phyloP scores from a whole-genome alignment of 2,329 filamentous ascomycete species.

The Fusarium sp. region DNA sequence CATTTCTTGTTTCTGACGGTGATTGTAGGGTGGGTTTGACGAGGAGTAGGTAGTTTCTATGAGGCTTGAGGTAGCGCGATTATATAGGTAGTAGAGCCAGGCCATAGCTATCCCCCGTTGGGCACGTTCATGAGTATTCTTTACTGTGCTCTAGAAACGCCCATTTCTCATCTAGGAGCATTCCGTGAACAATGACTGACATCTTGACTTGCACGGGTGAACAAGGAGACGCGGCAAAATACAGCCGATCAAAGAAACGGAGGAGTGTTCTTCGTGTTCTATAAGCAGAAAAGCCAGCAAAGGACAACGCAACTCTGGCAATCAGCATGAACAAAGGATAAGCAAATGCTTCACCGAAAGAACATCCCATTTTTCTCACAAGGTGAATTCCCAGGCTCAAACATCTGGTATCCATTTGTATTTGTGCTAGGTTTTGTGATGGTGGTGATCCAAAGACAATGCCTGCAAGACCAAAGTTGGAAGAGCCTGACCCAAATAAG shows the following conservation, averaged over 20 bases:
- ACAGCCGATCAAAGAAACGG: not conserved
- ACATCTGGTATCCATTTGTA: accelerated
- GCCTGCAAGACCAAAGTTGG: too few relatives aligned
- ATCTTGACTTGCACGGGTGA: not conserved
- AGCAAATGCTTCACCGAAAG: not conserved
- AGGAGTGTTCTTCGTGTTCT: not conserved
- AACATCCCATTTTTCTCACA: not conserved
- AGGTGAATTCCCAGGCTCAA: not conserved
- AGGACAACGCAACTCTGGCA: not conserved
- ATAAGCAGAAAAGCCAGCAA: not conserved
- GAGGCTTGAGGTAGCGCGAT: not conserved
- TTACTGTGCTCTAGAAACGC: not conserved
- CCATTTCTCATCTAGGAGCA: not conserved
- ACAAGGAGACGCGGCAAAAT: not conserved
- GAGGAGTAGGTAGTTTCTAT: not conserved
- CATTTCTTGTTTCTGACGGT: not conserved
- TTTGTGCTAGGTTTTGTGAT: accelerated
- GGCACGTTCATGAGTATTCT: not conserved
- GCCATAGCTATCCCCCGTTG: not conserved
- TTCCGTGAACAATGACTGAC: not conserved
- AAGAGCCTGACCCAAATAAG: too few relatives aligned
- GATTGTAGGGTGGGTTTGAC: not conserved
- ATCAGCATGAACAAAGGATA: not conserved
- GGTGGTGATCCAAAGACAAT: accelerated
- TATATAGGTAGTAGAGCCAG: not conserved